A percentile compares a stretch with the other conserved stretches of the same genome.
Conservation (phyloP, 345 rosid species). For the Brassica incana region DNA sequence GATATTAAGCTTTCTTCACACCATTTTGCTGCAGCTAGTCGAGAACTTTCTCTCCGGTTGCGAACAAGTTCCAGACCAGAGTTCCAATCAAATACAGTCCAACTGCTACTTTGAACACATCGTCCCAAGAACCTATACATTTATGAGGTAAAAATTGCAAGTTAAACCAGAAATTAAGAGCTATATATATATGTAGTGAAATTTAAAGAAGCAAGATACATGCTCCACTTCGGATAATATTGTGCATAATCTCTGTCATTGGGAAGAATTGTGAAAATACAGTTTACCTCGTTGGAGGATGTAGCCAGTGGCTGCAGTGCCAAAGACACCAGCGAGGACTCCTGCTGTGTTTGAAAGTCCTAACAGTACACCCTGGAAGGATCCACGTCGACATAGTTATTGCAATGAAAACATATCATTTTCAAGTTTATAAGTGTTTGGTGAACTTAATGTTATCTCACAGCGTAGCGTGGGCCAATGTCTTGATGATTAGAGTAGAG, state of each 20-base stretch:
- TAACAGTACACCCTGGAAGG: constrained; percentile 75
- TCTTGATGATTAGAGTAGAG: constrained; percentile 98
- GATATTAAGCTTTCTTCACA: constrained; percentile 3
- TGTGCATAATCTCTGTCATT: not conserved
- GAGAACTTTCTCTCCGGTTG: constrained; percentile 85
- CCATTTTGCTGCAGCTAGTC: constrained; percentile 47
- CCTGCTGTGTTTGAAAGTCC: constrained; percentile 96
- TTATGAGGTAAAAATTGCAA: not conserved
- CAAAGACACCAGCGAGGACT: constrained; percentile 93
- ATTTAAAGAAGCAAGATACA: not conserved
- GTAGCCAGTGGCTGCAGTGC: constrained; percentile 95
- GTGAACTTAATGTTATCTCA: constrained; percentile 44
- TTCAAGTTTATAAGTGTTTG: constrained; percentile 2
- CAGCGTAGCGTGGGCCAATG: constrained; percentile 94
- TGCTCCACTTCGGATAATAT: not conserved
- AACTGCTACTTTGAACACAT: constrained; percentile 92
- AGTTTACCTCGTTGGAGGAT: constrained; percentile 78
- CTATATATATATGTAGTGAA: not conserved
- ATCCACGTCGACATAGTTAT: constrained; percentile 19
- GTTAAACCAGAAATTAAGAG: not conserved
- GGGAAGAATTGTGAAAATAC: not conserved
- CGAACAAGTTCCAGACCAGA: constrained; percentile 81
- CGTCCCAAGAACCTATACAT: constrained; percentile 87
- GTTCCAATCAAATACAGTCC: constrained; percentile 77
- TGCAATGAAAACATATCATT: constrained; percentile 9